phyloP scores from a whole-genome alignment of 352 stramenopile species.

The Phytopythium boreale region DNA sequence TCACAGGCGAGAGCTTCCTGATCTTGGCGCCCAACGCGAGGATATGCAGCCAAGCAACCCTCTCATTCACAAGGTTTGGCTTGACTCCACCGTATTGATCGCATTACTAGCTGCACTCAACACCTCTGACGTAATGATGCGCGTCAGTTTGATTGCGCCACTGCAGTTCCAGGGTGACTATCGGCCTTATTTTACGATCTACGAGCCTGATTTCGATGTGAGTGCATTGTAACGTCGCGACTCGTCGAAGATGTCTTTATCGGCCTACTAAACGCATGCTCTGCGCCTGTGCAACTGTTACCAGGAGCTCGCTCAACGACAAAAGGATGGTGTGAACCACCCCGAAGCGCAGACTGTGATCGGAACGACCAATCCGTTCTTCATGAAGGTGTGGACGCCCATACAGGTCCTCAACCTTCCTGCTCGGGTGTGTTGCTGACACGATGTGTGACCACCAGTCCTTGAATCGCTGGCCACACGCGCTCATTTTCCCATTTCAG shows the following conservation, averaged over 20 bases:
- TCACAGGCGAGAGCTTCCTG: conserved; percentile 78
- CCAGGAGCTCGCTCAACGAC: conserved; percentile 48
- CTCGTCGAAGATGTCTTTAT: background rate
- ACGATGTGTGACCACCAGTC: conserved; percentile 22
- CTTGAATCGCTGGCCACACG: conserved; percentile 77
- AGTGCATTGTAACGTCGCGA: conserved; percentile 1
- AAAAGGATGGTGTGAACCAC: conserved; percentile 48
- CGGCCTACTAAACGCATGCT: conserved; percentile 4
- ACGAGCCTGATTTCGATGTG: conserved; percentile 84
- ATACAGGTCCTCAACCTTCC: background rate
- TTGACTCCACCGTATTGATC: background rate
- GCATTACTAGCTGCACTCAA: background rate
- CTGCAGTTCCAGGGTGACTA: conserved; percentile 80
- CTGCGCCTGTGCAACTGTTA: conserved; percentile 1
- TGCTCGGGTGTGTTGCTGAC: background rate
- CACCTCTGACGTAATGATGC: background rate
- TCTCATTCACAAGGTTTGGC: conserved; percentile 72
- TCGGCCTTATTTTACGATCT: conserved; percentile 84
- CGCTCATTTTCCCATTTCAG: conserved; percentile 74
- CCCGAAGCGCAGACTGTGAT: conserved; percentile 57
- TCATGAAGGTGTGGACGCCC: conserved; percentile 59
- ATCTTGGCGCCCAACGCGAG: conserved; percentile 75
- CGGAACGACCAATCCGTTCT: conserved; percentile 86
- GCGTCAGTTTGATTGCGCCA: conserved; percentile 67
- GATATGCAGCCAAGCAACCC: conserved; percentile 76